Base-by-base conservation (phyloP, 2,329 filamentous ascomycete genomes). In the Apiospora kogelbergensis region DNA sequence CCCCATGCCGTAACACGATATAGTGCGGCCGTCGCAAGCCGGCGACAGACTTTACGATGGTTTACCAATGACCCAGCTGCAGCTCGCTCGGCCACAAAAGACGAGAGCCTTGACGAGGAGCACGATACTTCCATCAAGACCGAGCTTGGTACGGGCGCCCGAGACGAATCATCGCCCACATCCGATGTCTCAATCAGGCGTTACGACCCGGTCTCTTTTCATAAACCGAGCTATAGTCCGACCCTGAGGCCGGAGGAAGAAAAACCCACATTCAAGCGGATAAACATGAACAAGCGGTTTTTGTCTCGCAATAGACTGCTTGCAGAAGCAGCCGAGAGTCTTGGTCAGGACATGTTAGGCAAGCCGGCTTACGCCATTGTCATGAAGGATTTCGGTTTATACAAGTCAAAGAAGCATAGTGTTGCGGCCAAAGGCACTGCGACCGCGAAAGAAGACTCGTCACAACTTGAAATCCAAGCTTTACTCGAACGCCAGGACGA, bases 341-440 rank as follows among this genome's bases (percentile, higher is more conserved):
- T 84, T 7, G 73, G 70, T 4, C 69, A 78, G 17, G 72, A 75
- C 37, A 79, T 81, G 67, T 71, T 84, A 15, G 82, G 82, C 2
- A 76, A 78, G 69, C 78, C 78, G 2, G 81, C 82, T 15, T 78
- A 83, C 20, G 84, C 84, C 30, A 82, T 89, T 63, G 78, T 89
- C 44, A 78, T 88, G 77, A 80, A 74, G 68, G 80, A 83, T 45
- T 70, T 70, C n/a, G 76, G 76, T 5, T 30, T 71, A 9, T 65
- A 70, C 65, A 69, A 65, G 42, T 71, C 65, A 65, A 72, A 63
- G 53, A 46, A 33, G n/a, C 44, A 11, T 2, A 9, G n/a, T 11
- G 65, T 15, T 53, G 42, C 20, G 67, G 13, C 41, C 11, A 22
- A 24, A 10, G 41, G 24, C 15, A 17, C 11, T 24, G 40, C 37